Conservation (phyloP, 441 rosid genomes). For the Adansonia rubrostipa region DNA sequence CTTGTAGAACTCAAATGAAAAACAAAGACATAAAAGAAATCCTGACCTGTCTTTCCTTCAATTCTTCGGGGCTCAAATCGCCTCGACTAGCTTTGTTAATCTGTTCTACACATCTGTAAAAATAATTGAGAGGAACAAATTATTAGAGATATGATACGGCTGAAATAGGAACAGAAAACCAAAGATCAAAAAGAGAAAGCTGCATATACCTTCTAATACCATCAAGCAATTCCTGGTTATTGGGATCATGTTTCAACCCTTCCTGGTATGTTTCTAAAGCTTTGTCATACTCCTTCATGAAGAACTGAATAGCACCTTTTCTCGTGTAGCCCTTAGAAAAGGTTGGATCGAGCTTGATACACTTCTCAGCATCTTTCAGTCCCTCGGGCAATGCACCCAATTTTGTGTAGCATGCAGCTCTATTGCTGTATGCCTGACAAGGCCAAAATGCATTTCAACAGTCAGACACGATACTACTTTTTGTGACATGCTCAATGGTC, state of each 20-base stretch:
- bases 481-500: neutral
- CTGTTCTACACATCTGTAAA: slow-evolving; percentile 77
- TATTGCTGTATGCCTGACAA: slow-evolving; percentile 79
- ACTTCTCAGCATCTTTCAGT: slow-evolving; percentile 92
- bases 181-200: neutral
- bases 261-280: slow-evolving; percentile 90
- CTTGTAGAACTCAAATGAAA: neutral
- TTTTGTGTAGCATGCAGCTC: slow-evolving; percentile 97
- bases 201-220: slow-evolving; percentile 70
- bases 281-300: slow-evolving; percentile 93
- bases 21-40: neutral
- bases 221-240: slow-evolving; percentile 82
- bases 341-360: slow-evolving; percentile 90
- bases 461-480: neutral
- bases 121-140: neutral
- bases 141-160: neutral
- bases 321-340: slow-evolving; percentile 88
- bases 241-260: slow-evolving; percentile 80
- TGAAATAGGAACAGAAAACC: neutral
- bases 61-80: slow-evolving; percentile 83
- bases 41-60: slow-evolving; percentile 91
- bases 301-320: slow-evolving; percentile 84
- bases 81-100: slow-evolving; percentile 86
- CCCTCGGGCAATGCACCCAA: slow-evolving; percentile 92
- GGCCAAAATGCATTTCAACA: neutral